Conservation (phyloP, 805 yeast species). For the Suhomyces tanzawaensis region DNA sequence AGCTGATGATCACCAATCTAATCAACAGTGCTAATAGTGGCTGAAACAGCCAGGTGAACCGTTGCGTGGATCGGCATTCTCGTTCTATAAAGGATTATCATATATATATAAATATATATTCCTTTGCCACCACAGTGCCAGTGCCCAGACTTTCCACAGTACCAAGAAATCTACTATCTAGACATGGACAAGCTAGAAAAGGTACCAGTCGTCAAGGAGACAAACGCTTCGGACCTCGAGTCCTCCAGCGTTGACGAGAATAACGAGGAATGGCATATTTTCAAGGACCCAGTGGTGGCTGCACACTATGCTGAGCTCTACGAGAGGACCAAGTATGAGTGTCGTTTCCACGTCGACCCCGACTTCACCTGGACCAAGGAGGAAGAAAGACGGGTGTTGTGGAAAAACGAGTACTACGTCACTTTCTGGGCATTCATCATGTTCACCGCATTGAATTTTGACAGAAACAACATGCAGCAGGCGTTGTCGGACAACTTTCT, state of each 20-base stretch:
- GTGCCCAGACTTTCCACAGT: too few species aligned
- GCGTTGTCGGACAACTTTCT: slow-evolving; percentile 23
- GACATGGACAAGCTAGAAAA: neutral
- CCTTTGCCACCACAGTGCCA: too few species aligned
- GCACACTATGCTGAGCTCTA: slow-evolving; percentile 28
- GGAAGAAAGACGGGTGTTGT: slow-evolving; percentile 37
- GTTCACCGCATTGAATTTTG: slow-evolving; percentile 25
- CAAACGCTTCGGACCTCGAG: slow-evolving; percentile 1
- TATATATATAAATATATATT: too few species aligned
- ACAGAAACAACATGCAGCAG: slow-evolving; percentile 23
- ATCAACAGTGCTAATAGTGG: too few species aligned
- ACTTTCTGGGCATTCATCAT: slow-evolving; percentile 52
- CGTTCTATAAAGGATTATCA: too few species aligned
- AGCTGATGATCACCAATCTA: too few species aligned
- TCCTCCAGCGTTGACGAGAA: neutral
- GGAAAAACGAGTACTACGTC: slow-evolving; percentile 56
- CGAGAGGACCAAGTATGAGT: slow-evolving; percentile 32
- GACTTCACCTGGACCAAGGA: slow-evolving; percentile 30
- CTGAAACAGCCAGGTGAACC: too few species aligned
- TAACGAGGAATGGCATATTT: slow-evolving; percentile 16
- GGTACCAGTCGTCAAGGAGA: neutral
- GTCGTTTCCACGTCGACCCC: slow-evolving; percentile 35
- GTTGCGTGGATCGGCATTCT: too few species aligned
- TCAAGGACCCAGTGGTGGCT: slow-evolving; percentile 34
- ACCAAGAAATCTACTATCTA: too few species aligned